These are phyloP conservation scores for Pyrrhoderma noxium DNA, from an alignment of 1,284 basidiomycete genomes.

Conservation along the genomic window DNA sequence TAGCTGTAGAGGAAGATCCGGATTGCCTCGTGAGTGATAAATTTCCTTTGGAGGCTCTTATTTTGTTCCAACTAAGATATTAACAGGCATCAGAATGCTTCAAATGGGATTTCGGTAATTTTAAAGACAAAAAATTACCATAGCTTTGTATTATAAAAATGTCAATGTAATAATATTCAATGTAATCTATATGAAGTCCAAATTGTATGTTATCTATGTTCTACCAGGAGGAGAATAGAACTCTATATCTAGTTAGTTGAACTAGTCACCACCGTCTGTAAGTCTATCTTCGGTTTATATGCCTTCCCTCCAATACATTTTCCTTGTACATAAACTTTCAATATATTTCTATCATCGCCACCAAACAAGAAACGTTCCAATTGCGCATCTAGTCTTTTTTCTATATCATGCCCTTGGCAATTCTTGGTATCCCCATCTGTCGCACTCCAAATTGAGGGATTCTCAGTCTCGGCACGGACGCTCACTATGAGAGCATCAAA, in stretches of 20 bases:
- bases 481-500: slow-evolving; percentile 84
- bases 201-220: neutral
- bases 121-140: slow-evolving; percentile 10
- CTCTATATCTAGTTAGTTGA: neutral
- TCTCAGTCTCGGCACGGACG: slow-evolving; percentile 43
- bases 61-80: neutral
- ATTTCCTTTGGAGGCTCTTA: neutral
- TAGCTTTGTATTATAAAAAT: neutral
- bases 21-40: slow-evolving; percentile 33
- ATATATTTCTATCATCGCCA: slow-evolving; percentile 86
- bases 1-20: slow-evolving; percentile 27
- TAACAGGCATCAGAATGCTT: slow-evolving; percentile 29
- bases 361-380: slow-evolving; percentile 75
- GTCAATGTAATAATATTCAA: neutral
- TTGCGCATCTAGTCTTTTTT: slow-evolving; percentile 38
- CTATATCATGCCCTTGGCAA: slow-evolving; percentile 25
- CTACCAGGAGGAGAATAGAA: neutral
- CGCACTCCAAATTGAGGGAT: slow-evolving; percentile 57
- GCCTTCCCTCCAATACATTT: slow-evolving; percentile 60
- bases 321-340: slow-evolving; percentile 81
- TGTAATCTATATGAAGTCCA: neutral
- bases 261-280: neutral
- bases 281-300: neutral
- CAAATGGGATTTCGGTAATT: slow-evolving; percentile 37
- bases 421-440: slow-evolving; percentile 27